phyloP scores from a whole-genome alignment of 495 filamentous ascomycete species.

The Penicillium coprophilum region DNA sequence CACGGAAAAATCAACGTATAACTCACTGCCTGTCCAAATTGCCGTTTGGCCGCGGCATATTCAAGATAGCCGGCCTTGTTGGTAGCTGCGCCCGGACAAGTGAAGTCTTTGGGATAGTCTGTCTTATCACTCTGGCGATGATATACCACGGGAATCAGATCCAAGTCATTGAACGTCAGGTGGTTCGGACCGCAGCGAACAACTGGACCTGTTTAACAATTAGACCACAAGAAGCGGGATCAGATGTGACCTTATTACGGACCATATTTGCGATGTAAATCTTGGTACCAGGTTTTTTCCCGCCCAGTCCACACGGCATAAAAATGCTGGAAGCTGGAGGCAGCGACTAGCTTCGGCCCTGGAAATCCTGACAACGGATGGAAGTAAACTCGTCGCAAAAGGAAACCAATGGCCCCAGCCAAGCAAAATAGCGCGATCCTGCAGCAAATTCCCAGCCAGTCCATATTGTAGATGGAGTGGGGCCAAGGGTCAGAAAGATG shows the following conservation, averaged over 20 bases:
- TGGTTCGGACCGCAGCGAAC: background rate
- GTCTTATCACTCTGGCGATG: background rate
- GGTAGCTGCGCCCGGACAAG: background rate
- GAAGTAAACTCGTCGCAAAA: background rate
- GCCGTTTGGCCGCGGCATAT: background rate
- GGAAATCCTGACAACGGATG: background rate
- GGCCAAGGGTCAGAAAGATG: too few relatives aligned
- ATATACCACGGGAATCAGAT: background rate
- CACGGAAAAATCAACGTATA: too few relatives aligned
- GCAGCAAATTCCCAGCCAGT: background rate
- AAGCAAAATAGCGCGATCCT: background rate
- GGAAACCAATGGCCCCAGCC: background rate
- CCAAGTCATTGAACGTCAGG: background rate
- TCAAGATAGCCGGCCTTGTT: background rate
- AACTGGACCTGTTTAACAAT: background rate
- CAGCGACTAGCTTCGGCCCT: background rate
- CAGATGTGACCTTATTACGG: too few relatives aligned
- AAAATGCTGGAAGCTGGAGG: background rate
- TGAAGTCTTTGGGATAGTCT: background rate
- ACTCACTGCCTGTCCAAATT: background rate
- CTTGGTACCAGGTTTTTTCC: background rate
- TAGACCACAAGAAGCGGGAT: background rate
- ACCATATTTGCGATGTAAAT: too few relatives aligned
- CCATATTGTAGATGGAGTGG: too few relatives aligned
- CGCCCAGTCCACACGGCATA: background rate